Base-by-base conservation (phyloP, 768 basidiomycete genomes). In the Paxillus involutus region DNA sequence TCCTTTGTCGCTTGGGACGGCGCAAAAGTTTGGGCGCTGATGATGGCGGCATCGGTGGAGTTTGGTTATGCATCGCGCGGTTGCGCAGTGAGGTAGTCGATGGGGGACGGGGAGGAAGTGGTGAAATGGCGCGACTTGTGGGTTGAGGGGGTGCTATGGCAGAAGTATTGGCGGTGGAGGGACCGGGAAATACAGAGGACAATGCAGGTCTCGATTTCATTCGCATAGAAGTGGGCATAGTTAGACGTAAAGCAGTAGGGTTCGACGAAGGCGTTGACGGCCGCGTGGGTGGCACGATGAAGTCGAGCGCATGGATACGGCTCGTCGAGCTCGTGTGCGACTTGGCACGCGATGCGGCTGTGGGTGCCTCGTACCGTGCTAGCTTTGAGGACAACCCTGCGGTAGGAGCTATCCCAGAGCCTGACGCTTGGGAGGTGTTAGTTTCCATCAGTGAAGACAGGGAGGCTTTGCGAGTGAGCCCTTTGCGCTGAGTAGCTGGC, bases 191-290 rank as follows among this genome's bases (percentile, higher is more conserved):
- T 16, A 94, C 79, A 46, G 86, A 77, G n/a, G 86, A 84, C 33
- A 95, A 77, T 0, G 91, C 75, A 35, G 90, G 84, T 39, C 94
- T 81, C 3, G 83, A 74, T 73, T 89, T 92, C 29, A 85, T 71
- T 44, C 89, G 83, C 5, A 85, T 82, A 47, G 87, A 85, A 6
- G 89, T 92, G 2, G 93, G 93, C 88, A 94, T 88, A 24, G 93
- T 95, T 47, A 94, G 77, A 47, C 91, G 84, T 49, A 90, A 77
- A 17, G 89, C 90, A 11, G 80, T 81, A 19, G 89, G 79, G 68
- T 89, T 91, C 6, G 87, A 80, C 11, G 89, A 89, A 1, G 91
- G 89, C 2, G 91, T 92, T 24, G 83, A 85, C 2, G 90, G 89
- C 24, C 90, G 80, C 13, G 87, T 81, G 8, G 89, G 86, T n/a